Conservation (phyloP, 2,329 filamentous ascomycete genomes). For the Diaporthe australafricana region DNA sequence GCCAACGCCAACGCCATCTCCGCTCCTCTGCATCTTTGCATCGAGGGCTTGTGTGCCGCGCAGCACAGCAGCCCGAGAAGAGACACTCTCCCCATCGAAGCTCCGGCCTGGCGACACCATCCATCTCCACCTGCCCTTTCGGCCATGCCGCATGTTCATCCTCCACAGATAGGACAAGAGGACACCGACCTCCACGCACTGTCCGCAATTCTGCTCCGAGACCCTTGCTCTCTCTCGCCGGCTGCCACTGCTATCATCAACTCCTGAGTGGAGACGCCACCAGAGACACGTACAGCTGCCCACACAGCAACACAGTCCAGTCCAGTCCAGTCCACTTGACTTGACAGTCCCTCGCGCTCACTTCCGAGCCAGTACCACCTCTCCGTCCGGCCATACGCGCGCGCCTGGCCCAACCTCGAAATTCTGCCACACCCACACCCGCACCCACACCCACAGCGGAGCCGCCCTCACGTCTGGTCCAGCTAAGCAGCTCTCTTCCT, state of each 20-base stretch:
- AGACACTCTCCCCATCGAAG: no score
- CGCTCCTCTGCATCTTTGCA: neutral
- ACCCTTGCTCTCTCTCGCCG: conserved; percentile 13
- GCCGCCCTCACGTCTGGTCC: neutral
- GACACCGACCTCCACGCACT: conserved; percentile 8
- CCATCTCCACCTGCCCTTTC: neutral
- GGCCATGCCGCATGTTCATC: conserved; percentile 26
- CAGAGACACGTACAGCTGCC: neutral
- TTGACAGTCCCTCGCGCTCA: neutral
- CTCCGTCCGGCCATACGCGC: neutral
- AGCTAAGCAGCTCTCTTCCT: neutral
- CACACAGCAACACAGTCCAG: neutral
- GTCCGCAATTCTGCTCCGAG: conserved; percentile 12
- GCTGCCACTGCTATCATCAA: neutral
- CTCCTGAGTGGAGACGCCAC: conserved; percentile 18
- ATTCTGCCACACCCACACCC: neutral
- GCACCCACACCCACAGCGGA: neutral
- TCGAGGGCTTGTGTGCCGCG: neutral
- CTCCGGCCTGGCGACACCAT: neutral
- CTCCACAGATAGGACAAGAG: conserved; percentile 18
- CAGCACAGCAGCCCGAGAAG: no score
- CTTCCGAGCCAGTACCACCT: neutral
- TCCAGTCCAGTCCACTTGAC: conserved; percentile 5
- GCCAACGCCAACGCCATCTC: neutral
- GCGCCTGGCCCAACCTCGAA: neutral